A percentile compares a stretch with the other conserved stretches of the same genome.
These are phyloP conservation scores for Coemansia biformis DNA, from an alignment of 192 early-diverging fungal species.

Conservation along the genomic window DNA sequence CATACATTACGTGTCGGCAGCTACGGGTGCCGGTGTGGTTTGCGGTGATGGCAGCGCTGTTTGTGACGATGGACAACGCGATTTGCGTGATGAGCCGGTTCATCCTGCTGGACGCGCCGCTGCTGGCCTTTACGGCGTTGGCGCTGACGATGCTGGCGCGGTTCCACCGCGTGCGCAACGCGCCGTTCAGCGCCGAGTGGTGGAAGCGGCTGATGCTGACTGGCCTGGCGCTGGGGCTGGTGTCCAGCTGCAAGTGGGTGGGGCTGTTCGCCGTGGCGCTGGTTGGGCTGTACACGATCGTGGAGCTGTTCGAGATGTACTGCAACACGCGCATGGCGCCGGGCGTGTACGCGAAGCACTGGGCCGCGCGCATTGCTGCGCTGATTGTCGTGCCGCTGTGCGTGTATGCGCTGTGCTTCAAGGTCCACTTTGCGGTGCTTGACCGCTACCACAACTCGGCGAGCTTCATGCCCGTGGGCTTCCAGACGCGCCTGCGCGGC, in stretches of 20 bases:
- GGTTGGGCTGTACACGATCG: constrained; percentile 35
- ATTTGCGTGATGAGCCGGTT: constrained; percentile 75
- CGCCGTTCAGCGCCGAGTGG: constrained; percentile 81
- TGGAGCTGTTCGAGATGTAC: constrained; percentile 43
- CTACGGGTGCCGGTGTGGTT: constrained; percentile 64
- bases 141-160: constrained; percentile 61
- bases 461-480: constrained; percentile 48
- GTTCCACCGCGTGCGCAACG: constrained; percentile 66
- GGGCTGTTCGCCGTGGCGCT: constrained; percentile 89
- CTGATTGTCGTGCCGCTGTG: constrained; percentile 76
- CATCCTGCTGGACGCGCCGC: constrained; percentile 92
- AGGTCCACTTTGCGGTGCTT: constrained; percentile 83
- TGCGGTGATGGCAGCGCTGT: constrained; percentile 63
- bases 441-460: constrained; percentile 50
- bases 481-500: constrained; percentile 34
- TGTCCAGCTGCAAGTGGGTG: constrained; percentile 91
- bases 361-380: constrained; percentile 71
- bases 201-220: constrained; percentile 79
- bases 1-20: constrained; percentile 79
- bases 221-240: constrained; percentile 82
- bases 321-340: constrained; percentile 46
- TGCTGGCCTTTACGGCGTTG: constrained; percentile 78
- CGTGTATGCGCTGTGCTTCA: constrained; percentile 79
- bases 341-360: constrained; percentile 72
- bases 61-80: constrained; percentile 70